A percentile compares a stretch with the other conserved stretches of the same genome.
Conservation (phyloP, 345 rosid species). For the Carallia pectinifolia region DNA sequence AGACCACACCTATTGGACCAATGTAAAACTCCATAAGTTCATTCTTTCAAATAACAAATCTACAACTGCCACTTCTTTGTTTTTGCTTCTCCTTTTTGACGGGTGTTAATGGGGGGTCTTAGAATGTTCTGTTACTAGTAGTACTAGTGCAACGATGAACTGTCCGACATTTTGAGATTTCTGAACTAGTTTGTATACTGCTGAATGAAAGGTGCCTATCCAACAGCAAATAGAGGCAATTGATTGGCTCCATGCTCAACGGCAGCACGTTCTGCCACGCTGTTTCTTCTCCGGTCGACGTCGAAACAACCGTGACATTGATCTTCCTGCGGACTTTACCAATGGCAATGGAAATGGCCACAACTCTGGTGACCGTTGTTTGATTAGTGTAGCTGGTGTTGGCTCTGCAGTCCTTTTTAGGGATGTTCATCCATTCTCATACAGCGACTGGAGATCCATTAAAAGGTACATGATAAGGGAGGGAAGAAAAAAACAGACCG, state of each 20-base stretch:
- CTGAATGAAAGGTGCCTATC: constrained; percentile 53
- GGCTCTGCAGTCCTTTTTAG: constrained; percentile 77
- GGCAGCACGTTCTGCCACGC: constrained; percentile 52
- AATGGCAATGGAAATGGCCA: constrained; percentile 36
- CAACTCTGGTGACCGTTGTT: constrained; percentile 17
- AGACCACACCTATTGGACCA: too few relatives aligned
- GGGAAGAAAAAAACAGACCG: background rate
- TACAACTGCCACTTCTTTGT: too few relatives aligned
- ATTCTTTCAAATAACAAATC: too few relatives aligned
- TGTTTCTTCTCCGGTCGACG: constrained; percentile 73
- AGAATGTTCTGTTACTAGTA: too few relatives aligned
- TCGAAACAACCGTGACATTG: constrained; percentile 18
- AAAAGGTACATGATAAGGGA: constrained; percentile 44
- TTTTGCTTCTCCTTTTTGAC: too few relatives aligned
- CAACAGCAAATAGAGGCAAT: constrained; percentile 58
- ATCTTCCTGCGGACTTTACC: constrained; percentile 27
- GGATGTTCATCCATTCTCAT: constrained; percentile 63
- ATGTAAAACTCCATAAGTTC: too few relatives aligned
- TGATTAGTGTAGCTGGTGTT: constrained; percentile 76
- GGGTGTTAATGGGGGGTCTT: too few relatives aligned
- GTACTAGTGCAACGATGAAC: too few relatives aligned
- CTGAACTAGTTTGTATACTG: too few relatives aligned
- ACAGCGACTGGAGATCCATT: constrained; percentile 72
- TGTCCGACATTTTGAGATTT: too few relatives aligned
- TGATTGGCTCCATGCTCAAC: constrained; percentile 81